These are phyloP conservation scores for Ceratobasidium sp. DNA, from an alignment of 1,284 basidiomycete genomes.

Conservation along the genomic window DNA sequence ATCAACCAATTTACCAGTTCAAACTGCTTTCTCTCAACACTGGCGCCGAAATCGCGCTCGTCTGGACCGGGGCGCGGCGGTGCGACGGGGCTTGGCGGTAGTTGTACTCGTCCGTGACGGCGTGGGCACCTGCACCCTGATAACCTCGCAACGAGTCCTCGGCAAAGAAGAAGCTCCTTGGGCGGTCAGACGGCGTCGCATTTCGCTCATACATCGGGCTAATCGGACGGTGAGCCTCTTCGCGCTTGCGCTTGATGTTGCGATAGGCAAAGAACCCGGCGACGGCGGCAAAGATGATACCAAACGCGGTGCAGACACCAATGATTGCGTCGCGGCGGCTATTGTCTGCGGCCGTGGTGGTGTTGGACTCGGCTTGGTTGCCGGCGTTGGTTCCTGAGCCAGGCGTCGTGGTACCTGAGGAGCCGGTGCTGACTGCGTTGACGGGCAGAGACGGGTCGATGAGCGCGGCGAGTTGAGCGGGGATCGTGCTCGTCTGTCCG, in stretches of 20 bases:
- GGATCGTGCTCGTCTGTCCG: constrained; percentile 46
- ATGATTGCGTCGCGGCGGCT: constrained; percentile 77
- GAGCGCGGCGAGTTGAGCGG: constrained; percentile 60
- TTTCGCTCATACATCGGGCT: constrained; percentile 51
- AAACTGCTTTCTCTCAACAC: constrained; percentile 72
- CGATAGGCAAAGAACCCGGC: constrained; percentile 68
- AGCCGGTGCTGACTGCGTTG: constrained; percentile 52
- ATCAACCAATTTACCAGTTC: constrained; percentile 61
- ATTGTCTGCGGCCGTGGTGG: constrained; percentile 43
- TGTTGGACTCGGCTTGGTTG: constrained; percentile 42
- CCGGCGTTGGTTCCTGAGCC: constrained; percentile 41
- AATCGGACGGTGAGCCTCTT: constrained; percentile 67
- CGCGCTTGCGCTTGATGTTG: constrained; percentile 63
- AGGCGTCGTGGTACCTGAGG: constrained; percentile 41
- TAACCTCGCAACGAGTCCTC: constrained; percentile 73
- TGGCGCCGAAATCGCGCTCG: constrained; percentile 67
- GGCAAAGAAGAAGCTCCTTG: constrained; percentile 81
- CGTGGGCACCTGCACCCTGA: constrained; percentile 44
- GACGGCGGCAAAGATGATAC: constrained; percentile 70
- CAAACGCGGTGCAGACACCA: constrained; percentile 76
- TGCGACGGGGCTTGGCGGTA: constrained; percentile 51
- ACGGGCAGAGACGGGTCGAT: constrained; percentile 67
- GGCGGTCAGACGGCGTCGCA: constrained; percentile 49
- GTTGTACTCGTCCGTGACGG: constrained; percentile 47
- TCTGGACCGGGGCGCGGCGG: constrained; percentile 60